Evolutionary conservation across 2,329 filamentous ascomycete genomes (phyloP).

Genomic region (Fusarium fujikuroi): DNA sequence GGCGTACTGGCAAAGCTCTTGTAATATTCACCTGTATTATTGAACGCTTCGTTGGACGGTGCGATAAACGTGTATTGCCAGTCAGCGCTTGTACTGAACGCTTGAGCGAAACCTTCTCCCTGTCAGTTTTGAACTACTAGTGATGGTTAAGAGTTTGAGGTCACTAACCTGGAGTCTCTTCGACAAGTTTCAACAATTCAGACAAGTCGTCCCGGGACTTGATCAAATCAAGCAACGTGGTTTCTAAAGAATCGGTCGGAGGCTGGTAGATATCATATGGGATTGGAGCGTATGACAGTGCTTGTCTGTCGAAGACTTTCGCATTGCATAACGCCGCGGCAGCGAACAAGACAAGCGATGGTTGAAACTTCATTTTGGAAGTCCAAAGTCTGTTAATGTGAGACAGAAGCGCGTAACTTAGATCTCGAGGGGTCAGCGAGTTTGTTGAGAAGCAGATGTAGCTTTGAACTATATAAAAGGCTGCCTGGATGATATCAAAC

Average conservation of each 20-base stretch:
- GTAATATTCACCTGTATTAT: background rate
- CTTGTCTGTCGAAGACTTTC: background rate
- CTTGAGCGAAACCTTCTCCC: background rate
- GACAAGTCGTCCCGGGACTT: background rate
- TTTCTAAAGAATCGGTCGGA: background rate
- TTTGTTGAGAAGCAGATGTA: background rate
- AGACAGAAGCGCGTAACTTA: fast-evolving
- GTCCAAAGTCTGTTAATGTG: fast-evolving
- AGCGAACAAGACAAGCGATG: background rate
- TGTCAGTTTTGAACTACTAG: fast-evolving
- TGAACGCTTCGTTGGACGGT: background rate
- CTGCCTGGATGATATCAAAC: no score
- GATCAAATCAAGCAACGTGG: background rate
- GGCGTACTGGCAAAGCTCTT: background rate
- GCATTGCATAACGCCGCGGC: background rate
- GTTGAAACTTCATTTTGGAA: background rate
- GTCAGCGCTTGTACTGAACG: background rate
- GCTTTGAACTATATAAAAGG: background rate
- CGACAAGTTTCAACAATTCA: background rate
- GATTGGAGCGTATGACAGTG: background rate
- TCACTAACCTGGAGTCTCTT: background rate
- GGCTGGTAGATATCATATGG: background rate
- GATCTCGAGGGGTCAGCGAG: fast-evolving
- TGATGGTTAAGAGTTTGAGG: background rate
- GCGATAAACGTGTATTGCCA: background rate